phyloP scores from a whole-genome alignment of 2,329 filamentous ascomycete genomes.

The Monosporascus sp. region DNA sequence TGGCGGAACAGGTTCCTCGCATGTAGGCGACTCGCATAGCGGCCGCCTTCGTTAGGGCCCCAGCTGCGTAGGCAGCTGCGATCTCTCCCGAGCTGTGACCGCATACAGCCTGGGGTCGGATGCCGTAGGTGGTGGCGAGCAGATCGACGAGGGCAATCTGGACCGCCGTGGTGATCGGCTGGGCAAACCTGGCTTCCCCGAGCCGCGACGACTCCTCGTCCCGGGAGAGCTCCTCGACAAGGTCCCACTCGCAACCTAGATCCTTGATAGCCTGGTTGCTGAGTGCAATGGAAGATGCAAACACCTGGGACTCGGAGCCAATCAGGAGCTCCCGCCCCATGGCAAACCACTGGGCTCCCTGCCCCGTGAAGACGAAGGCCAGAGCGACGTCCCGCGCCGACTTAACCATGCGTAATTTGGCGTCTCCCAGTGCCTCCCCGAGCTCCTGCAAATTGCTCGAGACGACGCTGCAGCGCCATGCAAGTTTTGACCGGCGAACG shows the following conservation, averaged over 20 bases:
- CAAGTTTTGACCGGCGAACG: too few relatives aligned
- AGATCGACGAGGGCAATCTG: slow-evolving; percentile 14
- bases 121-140: slow-evolving; percentile 9
- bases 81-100: slow-evolving; percentile 31
- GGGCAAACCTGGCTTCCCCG: slow-evolving; percentile 6
- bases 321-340: slow-evolving; percentile 13
- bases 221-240: background rate
- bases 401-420: background rate
- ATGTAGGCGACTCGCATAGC: slow-evolving; percentile 4
- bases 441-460: background rate
- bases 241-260: background rate
- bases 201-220: background rate
- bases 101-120: slow-evolving; percentile 5
- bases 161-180: slow-evolving; percentile 10
- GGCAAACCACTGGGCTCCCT: slow-evolving; percentile 15
- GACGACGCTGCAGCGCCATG: background rate
- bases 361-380: slow-evolving; percentile 13
- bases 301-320: slow-evolving; percentile 1
- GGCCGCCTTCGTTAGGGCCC: slow-evolving; percentile 8
- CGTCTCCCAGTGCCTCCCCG: too few relatives aligned
- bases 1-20: slow-evolving; percentile 6
- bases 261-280: background rate
- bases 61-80: slow-evolving; percentile 35
- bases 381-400: slow-evolving; percentile 3
- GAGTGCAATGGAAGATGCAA: background rate